Conservation (phyloP, 345 rosid genomes). For the Punica granatum region DNA sequence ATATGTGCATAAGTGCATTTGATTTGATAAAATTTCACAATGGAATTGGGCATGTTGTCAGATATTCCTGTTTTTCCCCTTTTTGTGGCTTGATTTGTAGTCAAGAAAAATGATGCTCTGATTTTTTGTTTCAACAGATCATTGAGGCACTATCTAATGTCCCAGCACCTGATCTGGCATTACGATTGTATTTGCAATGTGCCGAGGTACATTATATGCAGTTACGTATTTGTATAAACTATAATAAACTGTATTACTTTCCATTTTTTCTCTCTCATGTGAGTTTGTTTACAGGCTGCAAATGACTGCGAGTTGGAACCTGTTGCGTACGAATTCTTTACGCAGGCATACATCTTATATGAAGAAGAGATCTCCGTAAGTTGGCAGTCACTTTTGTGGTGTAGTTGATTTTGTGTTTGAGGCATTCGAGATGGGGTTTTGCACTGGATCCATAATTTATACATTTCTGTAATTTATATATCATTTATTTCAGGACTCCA, state of each 20-base stretch:
- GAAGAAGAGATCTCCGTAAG: slow-evolving; percentile 98
- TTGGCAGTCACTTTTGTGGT: slow-evolving; percentile 8
- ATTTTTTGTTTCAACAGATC: slow-evolving; percentile 37
- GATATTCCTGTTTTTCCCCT: not conserved
- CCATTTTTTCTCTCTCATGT: slow-evolving; percentile 12
- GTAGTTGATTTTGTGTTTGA: not conserved
- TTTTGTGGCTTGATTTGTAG: not conserved
- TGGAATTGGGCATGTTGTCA: not conserved
- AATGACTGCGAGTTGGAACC: slow-evolving; percentile 93
- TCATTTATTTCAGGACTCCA: slow-evolving; percentile 62
- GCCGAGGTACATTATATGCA: slow-evolving; percentile 64
- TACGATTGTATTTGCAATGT: slow-evolving; percentile 83
- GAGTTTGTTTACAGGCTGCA: slow-evolving; percentile 64
- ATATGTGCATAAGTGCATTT: not conserved
- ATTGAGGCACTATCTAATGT: slow-evolving; percentile 66
- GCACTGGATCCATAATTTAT: too few relatives aligned
- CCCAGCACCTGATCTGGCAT: slow-evolving; percentile 88
- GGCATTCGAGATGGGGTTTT: not conserved
- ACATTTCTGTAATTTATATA: slow-evolving; percentile 16
- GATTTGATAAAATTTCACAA: not conserved
- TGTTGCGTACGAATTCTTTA: slow-evolving; percentile 94
- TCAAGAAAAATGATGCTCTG: not conserved
- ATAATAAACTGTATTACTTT: not conserved
- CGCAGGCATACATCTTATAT: slow-evolving; percentile 95
- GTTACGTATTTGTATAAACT: slow-evolving; percentile 6